Evolutionary conservation across 108 stramenopile genomes (phyloP).

Genomic region (Ochromonas danica): DNA sequence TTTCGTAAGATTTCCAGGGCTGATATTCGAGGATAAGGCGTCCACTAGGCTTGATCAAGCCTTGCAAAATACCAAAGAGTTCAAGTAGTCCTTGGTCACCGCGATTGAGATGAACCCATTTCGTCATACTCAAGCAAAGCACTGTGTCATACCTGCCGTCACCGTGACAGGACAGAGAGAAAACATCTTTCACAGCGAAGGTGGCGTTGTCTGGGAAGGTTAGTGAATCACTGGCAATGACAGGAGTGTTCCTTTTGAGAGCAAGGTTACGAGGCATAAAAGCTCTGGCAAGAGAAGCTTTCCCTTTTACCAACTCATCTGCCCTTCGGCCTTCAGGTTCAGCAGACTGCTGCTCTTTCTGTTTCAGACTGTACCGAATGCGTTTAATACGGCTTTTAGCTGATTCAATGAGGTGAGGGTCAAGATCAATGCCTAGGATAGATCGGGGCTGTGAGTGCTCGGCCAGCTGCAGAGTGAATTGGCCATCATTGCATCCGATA

Average conservation of each 20-base stretch:
- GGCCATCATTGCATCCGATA: conserved; percentile 50
- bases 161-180: neutral
- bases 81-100: conserved; percentile 42
- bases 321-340: too few species aligned
- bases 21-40: conserved; percentile 46
- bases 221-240: neutral
- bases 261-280: conserved; percentile 35
- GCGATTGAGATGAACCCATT: conserved; percentile 51
- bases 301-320: too few species aligned
- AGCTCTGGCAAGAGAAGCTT: conserved; percentile 32
- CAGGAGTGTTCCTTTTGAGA: conserved; percentile 38
- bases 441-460: conserved; percentile 30
- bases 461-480: conserved; percentile 43
- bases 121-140: conserved; percentile 43
- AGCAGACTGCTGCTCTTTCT: neutral
- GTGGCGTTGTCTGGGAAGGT: conserved; percentile 44
- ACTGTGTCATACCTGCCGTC: conserved; percentile 39
- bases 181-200: neutral
- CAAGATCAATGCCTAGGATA: conserved; percentile 46
- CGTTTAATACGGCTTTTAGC: conserved; percentile 11
- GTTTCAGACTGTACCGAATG: neutral
- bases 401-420: conserved; percentile 34
- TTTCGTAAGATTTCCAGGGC: conserved; percentile 36
- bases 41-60: conserved; percentile 41
- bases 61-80: conserved; percentile 39